These are phyloP conservation scores for Globisporangium nunn DNA, from an alignment of 352 stramenopile species.

Conservation along the genomic window DNA sequence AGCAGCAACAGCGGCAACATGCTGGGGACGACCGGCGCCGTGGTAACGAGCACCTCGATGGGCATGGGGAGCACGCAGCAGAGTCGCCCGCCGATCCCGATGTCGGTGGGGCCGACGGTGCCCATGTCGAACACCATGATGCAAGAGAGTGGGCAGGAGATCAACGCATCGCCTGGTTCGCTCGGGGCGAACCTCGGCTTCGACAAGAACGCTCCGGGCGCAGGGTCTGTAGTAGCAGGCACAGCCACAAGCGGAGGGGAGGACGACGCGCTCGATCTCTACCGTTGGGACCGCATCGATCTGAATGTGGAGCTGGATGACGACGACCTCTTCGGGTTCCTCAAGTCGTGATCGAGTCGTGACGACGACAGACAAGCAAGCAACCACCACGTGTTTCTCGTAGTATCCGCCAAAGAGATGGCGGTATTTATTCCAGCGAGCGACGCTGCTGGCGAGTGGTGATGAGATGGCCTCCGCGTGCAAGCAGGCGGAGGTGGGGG, in stretches of 20 bases:
- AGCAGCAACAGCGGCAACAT: slow-evolving; percentile 6
- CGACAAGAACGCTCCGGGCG: slow-evolving; percentile 4
- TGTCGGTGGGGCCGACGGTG: slow-evolving; percentile 2
- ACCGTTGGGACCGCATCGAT: slow-evolving; percentile 77
- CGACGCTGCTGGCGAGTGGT: not conserved
- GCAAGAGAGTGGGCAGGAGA: not conserved
- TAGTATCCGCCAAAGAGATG: not conserved
- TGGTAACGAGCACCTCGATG: not conserved
- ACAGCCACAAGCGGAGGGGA: slow-evolving; percentile 4
- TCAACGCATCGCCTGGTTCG: not conserved
- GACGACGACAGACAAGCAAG: slow-evolving; percentile 15
- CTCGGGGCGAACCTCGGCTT: slow-evolving; percentile 8
- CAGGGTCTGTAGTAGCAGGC: slow-evolving; percentile 2
- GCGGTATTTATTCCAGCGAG: slow-evolving; percentile 1
- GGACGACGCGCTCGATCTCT: slow-evolving; percentile 58
- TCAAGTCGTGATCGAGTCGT: slow-evolving; percentile 57
- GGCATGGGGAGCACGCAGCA: slow-evolving; percentile 7
- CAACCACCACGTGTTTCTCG: not conserved
- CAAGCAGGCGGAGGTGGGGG: not conserved
- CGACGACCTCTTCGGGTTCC: slow-evolving; percentile 82
- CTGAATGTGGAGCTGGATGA: slow-evolving; percentile 79
- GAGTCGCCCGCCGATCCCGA: slow-evolving; percentile 1
- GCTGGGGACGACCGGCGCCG: not conserved
- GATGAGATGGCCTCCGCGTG: not conserved
- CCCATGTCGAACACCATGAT: slow-evolving; percentile 8